These are phyloP conservation scores for Gracilaria gracilis DNA, from an alignment of 23 red algal genomes.

Conservation along the genomic window DNA sequence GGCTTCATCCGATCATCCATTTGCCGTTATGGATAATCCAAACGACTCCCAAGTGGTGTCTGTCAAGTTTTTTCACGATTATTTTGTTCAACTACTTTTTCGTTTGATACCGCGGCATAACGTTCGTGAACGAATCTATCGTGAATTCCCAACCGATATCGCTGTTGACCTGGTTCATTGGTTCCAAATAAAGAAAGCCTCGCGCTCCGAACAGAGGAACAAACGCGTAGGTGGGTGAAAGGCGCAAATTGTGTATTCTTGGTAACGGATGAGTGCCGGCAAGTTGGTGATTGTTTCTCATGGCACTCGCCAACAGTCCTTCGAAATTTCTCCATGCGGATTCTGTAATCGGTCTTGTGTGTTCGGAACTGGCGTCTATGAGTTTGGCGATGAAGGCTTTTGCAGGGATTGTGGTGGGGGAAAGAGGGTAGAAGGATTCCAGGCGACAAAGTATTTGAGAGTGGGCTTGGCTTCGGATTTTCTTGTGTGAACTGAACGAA, in stretches of 20 bases:
- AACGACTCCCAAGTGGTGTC: background rate
- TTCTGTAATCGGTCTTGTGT: constrained; percentile 41
- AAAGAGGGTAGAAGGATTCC: constrained; percentile 11
- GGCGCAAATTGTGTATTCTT: background rate
- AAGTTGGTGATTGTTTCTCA: constrained; percentile 5
- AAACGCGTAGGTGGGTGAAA: background rate
- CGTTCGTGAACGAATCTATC: constrained; percentile 34
- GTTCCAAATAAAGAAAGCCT: constrained; percentile 60
- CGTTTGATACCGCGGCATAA: constrained; percentile 30
- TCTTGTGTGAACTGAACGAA: background rate
- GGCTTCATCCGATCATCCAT: constrained; percentile 39
- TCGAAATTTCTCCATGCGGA: constrained; percentile 42
- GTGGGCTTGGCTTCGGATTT: background rate
- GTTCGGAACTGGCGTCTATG: constrained; percentile 31
- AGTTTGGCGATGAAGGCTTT: background rate
- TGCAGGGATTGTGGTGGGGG: background rate
- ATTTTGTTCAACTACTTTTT: constrained; percentile 13
- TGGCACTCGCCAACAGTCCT: constrained; percentile 50
- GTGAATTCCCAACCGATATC: constrained; percentile 47
- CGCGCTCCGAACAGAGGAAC: constrained; percentile 14
- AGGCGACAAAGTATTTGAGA: constrained; percentile 46
- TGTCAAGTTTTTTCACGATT: constrained; percentile 8
- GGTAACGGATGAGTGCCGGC: background rate
- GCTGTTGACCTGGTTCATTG: constrained; percentile 46
- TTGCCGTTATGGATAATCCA: constrained; percentile 41